Evolutionary conservation across 805 yeast species (phyloP), one percentile per base, ranked within the genome.

Genomic region (Sugiyamaella marilandica): DNA sequence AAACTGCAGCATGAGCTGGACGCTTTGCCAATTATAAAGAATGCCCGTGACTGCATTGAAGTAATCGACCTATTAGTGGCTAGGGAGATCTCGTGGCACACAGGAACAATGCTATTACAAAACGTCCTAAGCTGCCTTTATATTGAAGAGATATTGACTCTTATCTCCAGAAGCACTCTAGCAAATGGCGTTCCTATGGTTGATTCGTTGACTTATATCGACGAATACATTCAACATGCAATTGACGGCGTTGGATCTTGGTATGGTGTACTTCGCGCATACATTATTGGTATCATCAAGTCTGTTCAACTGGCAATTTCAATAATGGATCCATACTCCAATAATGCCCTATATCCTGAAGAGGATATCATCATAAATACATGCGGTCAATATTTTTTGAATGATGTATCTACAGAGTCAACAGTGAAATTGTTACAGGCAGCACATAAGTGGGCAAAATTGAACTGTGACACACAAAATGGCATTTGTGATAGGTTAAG

Each of bases 51-150:
- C 36, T 78, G 81, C 0, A 69, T 77, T 2, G 76, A 79, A 44
- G 68, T 85, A 5, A 71, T 80, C 57, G 83, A 81, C 60, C 71
- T 76, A 37, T 65, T 89, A 13, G 62, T 83, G 8, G 71, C 79
- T 41, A 68, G 79, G 33, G 72, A 83, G 35, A 76, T 83, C 67
- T 73, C 82, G 8, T 92, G 98, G 98, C 72, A 88, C 39, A 75
- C 80, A 51, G 88, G 88, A 53, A 78, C 84, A 54, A 79, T 91
- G 7, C 70, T 89, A 44, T 79, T 89, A n/a, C 86, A 84, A 19
- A 87, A 92, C 0, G 78, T 92, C 0, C 70, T 89, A 44, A 81
- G 95, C 57, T 85, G 91, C 62, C 71, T 87, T 18, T 84, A 83
- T 61, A 83, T 89, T 19, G 89, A 85, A 59, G 72, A 76, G 18